Conservation (phyloP, 1,284 basidiomycete species). For the Somion occarium region DNA sequence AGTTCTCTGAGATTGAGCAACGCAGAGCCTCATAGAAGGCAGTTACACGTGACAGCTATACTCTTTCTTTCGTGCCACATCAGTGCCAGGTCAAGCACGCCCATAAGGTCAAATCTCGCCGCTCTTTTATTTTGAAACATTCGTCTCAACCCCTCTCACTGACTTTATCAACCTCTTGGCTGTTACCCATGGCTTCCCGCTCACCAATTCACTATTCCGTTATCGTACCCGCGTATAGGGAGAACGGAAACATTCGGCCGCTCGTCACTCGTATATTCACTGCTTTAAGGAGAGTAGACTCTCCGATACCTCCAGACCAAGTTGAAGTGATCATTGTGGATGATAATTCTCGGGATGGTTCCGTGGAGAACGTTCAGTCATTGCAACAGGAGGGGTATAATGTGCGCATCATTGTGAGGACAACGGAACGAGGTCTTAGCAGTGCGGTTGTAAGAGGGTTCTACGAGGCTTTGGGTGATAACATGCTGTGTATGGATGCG, state of each 20-base stretch:
- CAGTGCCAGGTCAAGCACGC: background rate
- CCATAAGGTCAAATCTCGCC: background rate
- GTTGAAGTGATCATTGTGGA: conserved; percentile 45
- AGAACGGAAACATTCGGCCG: conserved; percentile 38
- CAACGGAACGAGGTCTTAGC: conserved; percentile 35
- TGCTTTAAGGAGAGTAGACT: conserved; percentile 24
- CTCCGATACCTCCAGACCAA: conserved; percentile 22
- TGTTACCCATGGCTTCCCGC: conserved; percentile 3
- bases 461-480: conserved; percentile 33
- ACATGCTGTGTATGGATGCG: conserved; percentile 43
- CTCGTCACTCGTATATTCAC: conserved; percentile 35
- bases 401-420: conserved; percentile 38
- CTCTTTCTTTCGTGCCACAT: background rate
- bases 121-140: background rate
- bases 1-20: no score
- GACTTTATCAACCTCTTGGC: background rate
- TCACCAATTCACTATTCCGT: conserved; percentile 31
- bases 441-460: conserved; percentile 41
- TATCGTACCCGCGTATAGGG: conserved; percentile 44
- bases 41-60: background rate
- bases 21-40: no score
- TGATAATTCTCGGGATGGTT: conserved; percentile 42
- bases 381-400: conserved; percentile 37
- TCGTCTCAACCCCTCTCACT: background rate
- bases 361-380: conserved; percentile 34